phyloP scores from a whole-genome alignment of 192 early-diverging fungal species.

The Helicostylum pulchrum region DNA sequence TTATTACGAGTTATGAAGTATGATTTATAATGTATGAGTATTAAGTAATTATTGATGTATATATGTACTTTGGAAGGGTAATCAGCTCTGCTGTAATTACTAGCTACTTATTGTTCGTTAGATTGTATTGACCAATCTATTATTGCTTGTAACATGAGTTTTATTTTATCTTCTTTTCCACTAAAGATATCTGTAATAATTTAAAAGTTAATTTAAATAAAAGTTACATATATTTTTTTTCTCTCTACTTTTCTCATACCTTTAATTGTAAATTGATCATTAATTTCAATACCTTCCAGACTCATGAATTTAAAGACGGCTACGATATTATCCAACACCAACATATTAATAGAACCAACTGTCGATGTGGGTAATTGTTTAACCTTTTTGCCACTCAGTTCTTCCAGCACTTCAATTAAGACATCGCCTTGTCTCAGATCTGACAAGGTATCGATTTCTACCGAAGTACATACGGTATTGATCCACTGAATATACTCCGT shows the following conservation, averaged over 20 bases:
- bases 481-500: conserved; percentile 50
- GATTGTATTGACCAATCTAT: conserved; percentile 12
- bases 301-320: conserved; percentile 56
- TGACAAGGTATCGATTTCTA: conserved; percentile 31
- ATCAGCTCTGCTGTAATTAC: conserved; percentile 11
- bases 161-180: conserved; percentile 37
- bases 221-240: not conserved
- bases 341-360: conserved; percentile 32
- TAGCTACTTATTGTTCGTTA: not conserved
- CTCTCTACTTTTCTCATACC: conserved; percentile 16
- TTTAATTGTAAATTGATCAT: conserved; percentile 49
- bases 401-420: conserved; percentile 45
- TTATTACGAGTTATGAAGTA: too few species aligned
- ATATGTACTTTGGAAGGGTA: not conserved
- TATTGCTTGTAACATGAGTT: conserved; percentile 35
- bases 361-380: conserved; percentile 34
- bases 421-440: conserved; percentile 47
- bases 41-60: not conserved
- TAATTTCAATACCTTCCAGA: conserved; percentile 43
- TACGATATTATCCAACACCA: conserved; percentile 48
- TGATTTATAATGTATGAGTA: not conserved
- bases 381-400: conserved; percentile 45
- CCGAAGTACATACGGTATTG: conserved; percentile 30
- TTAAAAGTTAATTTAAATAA: not conserved
- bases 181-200: conserved; percentile 31